phyloP scores from a whole-genome alignment of 1,284 basidiomycete genomes.

The Trichosporon sp. region DNA sequence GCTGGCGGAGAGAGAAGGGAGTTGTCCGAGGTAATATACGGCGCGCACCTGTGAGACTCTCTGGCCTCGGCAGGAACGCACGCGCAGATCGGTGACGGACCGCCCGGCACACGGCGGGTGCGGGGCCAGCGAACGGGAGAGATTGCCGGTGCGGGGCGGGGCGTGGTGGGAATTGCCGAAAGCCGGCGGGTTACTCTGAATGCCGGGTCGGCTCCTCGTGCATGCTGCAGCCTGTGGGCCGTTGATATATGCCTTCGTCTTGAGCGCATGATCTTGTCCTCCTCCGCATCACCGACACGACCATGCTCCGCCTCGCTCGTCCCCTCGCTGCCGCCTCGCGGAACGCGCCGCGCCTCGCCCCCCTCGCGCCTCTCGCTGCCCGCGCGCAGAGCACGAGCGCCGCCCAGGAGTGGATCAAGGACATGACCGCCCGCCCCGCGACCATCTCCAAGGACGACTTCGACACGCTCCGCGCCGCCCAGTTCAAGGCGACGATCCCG shows the following conservation, averaged over 20 bases:
- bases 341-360: neutral
- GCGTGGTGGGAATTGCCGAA: neutral
- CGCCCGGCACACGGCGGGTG: neutral
- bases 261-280: neutral
- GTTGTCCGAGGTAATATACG: neutral
- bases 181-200: neutral
- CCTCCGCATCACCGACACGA: neutral
- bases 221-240: too few relatives aligned
- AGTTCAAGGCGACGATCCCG: slow-evolving; percentile 56
- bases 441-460: slow-evolving; percentile 20
- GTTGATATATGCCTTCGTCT: neutral
- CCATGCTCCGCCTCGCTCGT: slow-evolving; percentile 2
- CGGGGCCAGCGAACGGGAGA: neutral
- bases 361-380: neutral
- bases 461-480: slow-evolving; percentile 22
- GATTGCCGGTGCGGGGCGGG: neutral
- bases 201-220: neutral
- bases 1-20: neutral
- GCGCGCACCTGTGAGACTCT: neutral
- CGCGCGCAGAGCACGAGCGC: slow-evolving; percentile 2
- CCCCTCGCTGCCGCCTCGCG: neutral
- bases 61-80: neutral
- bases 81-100: neutral
- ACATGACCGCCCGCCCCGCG: slow-evolving; percentile 20
- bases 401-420: slow-evolving; percentile 24